Evolutionary conservation across 2,329 filamentous ascomycete genomes (phyloP).

Genomic region (Nothophaeocryptopus gaeumannii): DNA sequence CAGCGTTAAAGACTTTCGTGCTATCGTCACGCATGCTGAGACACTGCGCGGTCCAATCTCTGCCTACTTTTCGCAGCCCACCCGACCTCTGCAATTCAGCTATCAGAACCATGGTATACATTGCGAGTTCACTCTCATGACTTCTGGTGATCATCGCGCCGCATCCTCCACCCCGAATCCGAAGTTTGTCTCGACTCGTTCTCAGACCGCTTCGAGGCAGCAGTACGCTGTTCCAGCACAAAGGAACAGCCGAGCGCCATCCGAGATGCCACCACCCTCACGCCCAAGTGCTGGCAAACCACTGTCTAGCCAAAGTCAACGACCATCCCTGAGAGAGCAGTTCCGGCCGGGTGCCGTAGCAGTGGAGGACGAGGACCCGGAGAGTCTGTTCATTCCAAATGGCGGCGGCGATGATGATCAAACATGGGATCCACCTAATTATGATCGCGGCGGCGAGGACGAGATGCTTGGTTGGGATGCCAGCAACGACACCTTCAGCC

Average conservation of each 20-base stretch:
- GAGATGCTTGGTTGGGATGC: slow-evolving; percentile 73
- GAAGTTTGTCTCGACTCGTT: slow-evolving; percentile 40
- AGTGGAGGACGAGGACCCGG: slow-evolving; percentile 57
- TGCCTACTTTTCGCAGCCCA: slow-evolving; percentile 68
- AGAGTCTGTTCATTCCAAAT: slow-evolving; percentile 66
- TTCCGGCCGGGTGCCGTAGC: slow-evolving; percentile 42
- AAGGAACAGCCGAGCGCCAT: slow-evolving; percentile 15
- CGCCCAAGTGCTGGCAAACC: slow-evolving; percentile 34
- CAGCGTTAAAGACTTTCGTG: slow-evolving; percentile 78
- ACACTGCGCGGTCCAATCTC: slow-evolving; percentile 64
- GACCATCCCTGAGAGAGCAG: slow-evolving; percentile 24
- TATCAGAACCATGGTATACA: slow-evolving; percentile 67
- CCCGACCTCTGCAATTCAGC: slow-evolving; percentile 67
- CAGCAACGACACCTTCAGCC: slow-evolving; percentile 60
- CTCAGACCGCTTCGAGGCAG: slow-evolving; percentile 23
- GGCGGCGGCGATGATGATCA: slow-evolving; percentile 61
- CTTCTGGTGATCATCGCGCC: slow-evolving; percentile 61
- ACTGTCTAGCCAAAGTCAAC: slow-evolving; percentile 31
- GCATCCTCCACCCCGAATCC: slow-evolving; percentile 35
- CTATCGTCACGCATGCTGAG: slow-evolving; percentile 73
- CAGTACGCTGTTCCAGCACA: slow-evolving; percentile 22
- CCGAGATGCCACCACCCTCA: slow-evolving; percentile 44
- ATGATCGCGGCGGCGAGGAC: slow-evolving; percentile 61
- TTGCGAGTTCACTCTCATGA: slow-evolving; percentile 81
- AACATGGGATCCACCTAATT: slow-evolving; percentile 69